Percentiles rank a stretch among this genome's conserved stretches.
phyloP scores from a whole-genome alignment of 2,329 filamentous ascomycete species.

The Colletotrichum salicis region DNA sequence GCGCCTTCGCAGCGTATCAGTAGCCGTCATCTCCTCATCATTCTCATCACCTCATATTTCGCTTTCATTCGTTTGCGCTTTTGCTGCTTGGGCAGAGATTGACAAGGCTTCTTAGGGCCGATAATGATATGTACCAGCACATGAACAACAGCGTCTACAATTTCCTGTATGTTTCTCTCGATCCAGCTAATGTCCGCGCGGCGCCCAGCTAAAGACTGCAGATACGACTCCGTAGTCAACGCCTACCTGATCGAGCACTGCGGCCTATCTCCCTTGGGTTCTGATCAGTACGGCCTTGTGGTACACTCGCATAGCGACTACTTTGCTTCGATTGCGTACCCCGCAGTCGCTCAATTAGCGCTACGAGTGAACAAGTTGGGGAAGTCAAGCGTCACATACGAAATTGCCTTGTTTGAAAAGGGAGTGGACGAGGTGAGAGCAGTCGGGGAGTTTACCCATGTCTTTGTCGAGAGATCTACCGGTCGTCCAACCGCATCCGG shows the following conservation, averaged over 20 bases:
- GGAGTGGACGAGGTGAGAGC: constrained; percentile 80
- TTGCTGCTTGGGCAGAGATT: constrained; percentile 18
- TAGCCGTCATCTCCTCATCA: constrained; percentile 12
- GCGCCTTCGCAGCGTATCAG: neutral
- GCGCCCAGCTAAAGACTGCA: constrained; percentile 42
- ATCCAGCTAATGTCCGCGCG: neutral
- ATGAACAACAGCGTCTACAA: constrained; percentile 93
- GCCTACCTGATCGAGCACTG: constrained; percentile 85
- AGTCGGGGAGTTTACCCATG: constrained; percentile 87
- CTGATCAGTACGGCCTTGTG: constrained; percentile 81
- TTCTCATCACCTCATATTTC: constrained; percentile 22
- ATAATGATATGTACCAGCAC: constrained; percentile 96
- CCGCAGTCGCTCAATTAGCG: constrained; percentile 82
- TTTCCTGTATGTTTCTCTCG: constrained; percentile 66
- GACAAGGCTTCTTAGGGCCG: constrained; percentile 67
- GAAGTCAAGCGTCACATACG: constrained; percentile 88
- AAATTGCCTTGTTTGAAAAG: constrained; percentile 85
- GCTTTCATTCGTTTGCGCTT: neutral
- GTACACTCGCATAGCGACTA: constrained; percentile 89
- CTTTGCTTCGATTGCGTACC: constrained; percentile 83
- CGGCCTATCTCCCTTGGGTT: constrained; percentile 75
- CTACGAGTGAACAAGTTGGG: constrained; percentile 86
- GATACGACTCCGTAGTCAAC: constrained; percentile 91
- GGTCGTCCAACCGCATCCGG: constrained; percentile 74
- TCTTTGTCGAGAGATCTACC: constrained; percentile 82